Conservation (phyloP, 2,329 filamentous ascomycete genomes). For the Ophiocordyceps camponoti-floridani region DNA sequence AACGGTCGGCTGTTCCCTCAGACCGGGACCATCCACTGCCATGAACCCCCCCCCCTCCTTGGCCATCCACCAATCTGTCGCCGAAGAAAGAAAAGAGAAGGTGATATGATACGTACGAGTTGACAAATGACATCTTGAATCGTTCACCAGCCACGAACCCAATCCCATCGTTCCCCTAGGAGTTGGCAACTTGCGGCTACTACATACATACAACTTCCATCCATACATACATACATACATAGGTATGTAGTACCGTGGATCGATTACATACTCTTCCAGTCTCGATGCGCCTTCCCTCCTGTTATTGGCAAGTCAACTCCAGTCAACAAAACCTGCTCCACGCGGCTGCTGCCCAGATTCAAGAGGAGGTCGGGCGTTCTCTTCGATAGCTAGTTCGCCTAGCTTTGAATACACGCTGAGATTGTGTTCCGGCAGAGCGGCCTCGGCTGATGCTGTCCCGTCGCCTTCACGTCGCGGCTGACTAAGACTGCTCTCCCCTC, state of each 20-base stretch:
- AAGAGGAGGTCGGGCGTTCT: background rate
- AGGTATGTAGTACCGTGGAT: too few species aligned
- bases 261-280: too few species aligned
- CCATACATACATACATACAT: too few species aligned
- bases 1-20: background rate
- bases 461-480: background rate
- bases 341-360: background rate
- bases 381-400: constrained; percentile 4
- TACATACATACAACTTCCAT: too few species aligned
- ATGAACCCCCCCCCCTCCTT: background rate
- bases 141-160: too few species aligned
- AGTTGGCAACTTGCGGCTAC: too few species aligned
- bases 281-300: background rate
- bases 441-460: background rate
- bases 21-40: background rate
- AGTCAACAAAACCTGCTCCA: background rate
- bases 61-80: background rate
- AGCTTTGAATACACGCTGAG: constrained; percentile 3
- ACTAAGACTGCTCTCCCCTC: background rate
- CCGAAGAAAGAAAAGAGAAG: background rate
- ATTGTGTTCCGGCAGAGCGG: too few species aligned
- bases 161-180: too few species aligned
- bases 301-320: background rate
- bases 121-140: too few species aligned
- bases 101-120: background rate